A percentile compares a stretch with the other conserved stretches of the same genome.
Evolutionary conservation across 495 filamentous ascomycete species (phyloP).

Genomic region (Talaromyces thailandensis): DNA sequence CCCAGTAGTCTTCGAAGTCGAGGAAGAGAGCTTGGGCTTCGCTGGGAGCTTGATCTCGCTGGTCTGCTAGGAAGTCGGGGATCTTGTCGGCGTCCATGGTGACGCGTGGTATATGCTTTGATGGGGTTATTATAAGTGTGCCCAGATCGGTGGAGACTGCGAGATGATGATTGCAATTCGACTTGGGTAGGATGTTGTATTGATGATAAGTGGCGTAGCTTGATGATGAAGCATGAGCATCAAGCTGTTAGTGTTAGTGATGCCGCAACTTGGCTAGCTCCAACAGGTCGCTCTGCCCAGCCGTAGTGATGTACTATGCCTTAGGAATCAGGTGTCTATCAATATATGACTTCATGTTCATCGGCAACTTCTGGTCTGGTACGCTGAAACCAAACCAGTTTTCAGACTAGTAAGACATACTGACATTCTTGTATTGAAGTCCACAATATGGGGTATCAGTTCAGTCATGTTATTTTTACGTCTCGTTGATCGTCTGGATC

Average conservation of each 20-base stretch:
- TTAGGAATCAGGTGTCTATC: neutral
- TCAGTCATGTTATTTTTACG: neutral
- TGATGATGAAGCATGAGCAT: neutral
- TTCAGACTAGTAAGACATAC: too few relatives aligned
- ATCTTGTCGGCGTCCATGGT: conserved; percentile 79
- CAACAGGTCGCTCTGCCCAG: conserved; percentile 5
- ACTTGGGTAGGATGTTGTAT: neutral
- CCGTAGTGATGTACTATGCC: conserved; percentile 1
- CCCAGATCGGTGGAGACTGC: neutral
- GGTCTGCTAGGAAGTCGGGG: conserved; percentile 81
- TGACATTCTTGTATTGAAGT: too few relatives aligned
- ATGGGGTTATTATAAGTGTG: conserved; percentile 3
- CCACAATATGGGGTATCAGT: too few relatives aligned
- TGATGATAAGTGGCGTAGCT: neutral
- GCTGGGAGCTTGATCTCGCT: conserved; percentile 74
- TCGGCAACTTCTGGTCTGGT: neutral
- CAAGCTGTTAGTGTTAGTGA: neutral
- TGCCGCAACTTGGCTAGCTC: neutral
- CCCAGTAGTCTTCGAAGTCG: conserved; percentile 94
- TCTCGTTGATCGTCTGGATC: neutral
- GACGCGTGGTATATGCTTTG: neutral
- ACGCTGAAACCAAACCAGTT: too few relatives aligned
- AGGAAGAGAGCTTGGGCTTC: conserved; percentile 83
- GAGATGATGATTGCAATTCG: neutral
- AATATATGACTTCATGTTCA: neutral